Evolutionary conservation across 345 rosid species (phyloP).

Genomic region (Citrus sinensis): DNA sequence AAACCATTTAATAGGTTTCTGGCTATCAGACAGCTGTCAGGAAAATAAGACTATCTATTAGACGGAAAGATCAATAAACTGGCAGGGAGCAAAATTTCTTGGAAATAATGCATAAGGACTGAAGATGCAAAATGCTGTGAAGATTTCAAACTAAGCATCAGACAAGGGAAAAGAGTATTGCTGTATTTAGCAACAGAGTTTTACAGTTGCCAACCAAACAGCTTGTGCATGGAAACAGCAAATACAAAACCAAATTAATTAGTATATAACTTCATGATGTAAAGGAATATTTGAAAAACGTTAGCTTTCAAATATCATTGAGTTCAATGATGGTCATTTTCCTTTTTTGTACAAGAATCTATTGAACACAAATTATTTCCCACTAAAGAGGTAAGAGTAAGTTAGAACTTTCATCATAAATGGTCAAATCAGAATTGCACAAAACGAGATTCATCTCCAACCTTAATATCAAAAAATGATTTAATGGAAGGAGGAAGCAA

Average conservation of each 20-base stretch:
- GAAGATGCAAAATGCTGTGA: not conserved
- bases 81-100: not conserved
- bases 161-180: not conserved
- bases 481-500: conserved; percentile 1
- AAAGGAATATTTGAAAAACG: not conserved
- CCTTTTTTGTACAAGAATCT: not conserved
- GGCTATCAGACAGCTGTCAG: conserved; percentile 80
- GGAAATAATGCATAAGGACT: not conserved
- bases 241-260: not conserved
- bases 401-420: not conserved
- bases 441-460: not conserved
- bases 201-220: conserved; percentile 2
- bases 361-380: not conserved
- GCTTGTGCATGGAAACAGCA: not conserved
- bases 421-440: not conserved
- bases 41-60: conserved; percentile 13
- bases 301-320: not conserved
- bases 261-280: not conserved
- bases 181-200: not conserved
- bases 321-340: not conserved
- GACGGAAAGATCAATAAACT: conserved; percentile 8
- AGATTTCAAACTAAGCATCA: not conserved
- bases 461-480: not conserved
- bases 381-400: not conserved
- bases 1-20: conserved; percentile 90